Percentiles rank a stretch among this genome's conserved stretches.
Evolutionary conservation across 306 rosid species (phyloP).

Genomic region (Prunus kanzakura): DNA sequence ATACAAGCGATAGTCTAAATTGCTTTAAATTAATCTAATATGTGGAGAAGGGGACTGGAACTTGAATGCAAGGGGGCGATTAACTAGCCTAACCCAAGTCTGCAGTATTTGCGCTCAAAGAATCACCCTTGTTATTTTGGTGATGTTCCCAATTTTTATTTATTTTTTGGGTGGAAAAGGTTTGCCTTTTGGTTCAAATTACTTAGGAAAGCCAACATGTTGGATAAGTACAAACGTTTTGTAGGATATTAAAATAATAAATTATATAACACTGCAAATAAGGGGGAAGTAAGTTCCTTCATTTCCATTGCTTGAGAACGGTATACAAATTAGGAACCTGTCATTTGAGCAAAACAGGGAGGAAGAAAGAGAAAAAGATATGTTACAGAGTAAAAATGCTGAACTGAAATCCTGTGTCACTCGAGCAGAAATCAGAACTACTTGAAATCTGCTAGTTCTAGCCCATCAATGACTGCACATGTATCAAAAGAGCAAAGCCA

Average conservation of each 20-base stretch:
- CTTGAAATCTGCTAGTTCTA: conserved; percentile 2
- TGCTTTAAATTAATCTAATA: no score
- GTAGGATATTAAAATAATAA: not conserved
- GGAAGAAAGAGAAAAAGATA: not conserved
- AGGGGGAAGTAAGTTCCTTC: conserved; percentile 7
- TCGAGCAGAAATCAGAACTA: conserved; percentile 17
- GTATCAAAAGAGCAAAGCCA: conserved; percentile 20
- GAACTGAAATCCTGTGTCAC: conserved; percentile 27
- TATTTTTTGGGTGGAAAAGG: not conserved
- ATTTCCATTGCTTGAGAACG: conserved; percentile 23
- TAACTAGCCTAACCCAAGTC: no score
- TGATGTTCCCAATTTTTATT: not conserved
- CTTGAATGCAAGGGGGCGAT: no score
- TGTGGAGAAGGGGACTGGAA: no score
- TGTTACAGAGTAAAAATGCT: conserved; percentile 22
- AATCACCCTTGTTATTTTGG: not conserved
- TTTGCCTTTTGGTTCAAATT: not conserved
- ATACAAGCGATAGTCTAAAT: no score
- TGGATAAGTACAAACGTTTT: no score
- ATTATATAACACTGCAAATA: not conserved
- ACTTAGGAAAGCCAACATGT: no score
- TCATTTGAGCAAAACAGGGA: conserved; percentile 23
- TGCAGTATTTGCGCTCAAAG: no score
- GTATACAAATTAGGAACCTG: conserved; percentile 35
- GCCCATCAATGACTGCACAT: conserved; percentile 20